Percentiles rank a stretch among this genome's conserved stretches.
Conservation (phyloP, 2,329 filamentous ascomycete species). For the Fusarium sp. region DNA sequence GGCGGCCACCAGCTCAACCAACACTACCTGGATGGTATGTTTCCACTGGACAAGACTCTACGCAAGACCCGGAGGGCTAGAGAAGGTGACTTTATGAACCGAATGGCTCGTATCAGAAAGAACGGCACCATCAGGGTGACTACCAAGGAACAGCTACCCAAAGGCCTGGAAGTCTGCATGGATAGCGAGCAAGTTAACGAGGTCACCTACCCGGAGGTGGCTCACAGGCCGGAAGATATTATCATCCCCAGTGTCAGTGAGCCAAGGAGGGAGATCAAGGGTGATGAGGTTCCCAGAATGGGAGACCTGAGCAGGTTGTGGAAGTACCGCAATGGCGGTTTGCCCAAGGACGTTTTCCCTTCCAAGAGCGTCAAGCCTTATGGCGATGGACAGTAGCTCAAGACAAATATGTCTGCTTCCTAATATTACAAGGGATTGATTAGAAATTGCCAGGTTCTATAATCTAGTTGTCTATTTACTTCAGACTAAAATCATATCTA, state of each 20-base stretch:
- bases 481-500: no score
- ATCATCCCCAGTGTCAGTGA: no score
- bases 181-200: not conserved
- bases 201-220: not conserved
- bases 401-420: no score
- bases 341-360: no score
- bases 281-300: constrained; percentile 8
- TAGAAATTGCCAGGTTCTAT: no score
- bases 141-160: constrained; percentile 7
- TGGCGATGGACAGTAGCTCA: no score
- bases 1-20: constrained; percentile 35
- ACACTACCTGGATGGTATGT: constrained; percentile 31
- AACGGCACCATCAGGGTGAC: constrained; percentile 10
- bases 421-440: no score
- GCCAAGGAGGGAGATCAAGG: not conserved
- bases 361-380: no score
- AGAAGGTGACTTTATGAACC: constrained; percentile 19
- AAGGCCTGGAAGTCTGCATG: not conserved
- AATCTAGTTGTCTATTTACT: no score
- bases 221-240: no score
- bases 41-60: constrained; percentile 8
- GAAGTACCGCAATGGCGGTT: constrained; percentile 16
- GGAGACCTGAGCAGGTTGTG: constrained; percentile 20
- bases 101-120: constrained; percentile 4
- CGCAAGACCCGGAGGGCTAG: not conserved